Evolutionary conservation across 495 filamentous ascomycete genomes (phyloP).

Genomic region (Penicillium diatomitis): DNA sequence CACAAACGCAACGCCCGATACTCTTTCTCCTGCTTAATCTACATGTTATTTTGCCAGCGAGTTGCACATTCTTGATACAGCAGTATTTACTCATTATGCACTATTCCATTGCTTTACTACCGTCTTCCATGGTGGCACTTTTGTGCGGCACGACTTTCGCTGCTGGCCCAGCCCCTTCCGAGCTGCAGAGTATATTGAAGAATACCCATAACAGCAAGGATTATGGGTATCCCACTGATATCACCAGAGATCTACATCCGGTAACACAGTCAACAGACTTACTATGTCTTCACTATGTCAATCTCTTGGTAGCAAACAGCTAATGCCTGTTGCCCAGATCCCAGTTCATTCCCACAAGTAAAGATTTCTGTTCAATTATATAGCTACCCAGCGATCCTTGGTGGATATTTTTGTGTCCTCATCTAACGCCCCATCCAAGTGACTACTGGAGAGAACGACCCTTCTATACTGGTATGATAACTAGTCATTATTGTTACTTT

Average conservation of each 20-base stretch:
- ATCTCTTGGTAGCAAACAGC: too few relatives aligned
- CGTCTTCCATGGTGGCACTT: constrained; percentile 16
- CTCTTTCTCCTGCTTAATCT: too few relatives aligned
- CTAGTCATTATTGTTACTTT: not conserved
- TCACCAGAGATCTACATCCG: constrained; percentile 36
- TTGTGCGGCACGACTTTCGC: constrained; percentile 19
- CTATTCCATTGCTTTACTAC: constrained; percentile 9
- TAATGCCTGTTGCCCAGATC: constrained; percentile 17
- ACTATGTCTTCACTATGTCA: too few relatives aligned
- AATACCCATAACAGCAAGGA: constrained; percentile 34
- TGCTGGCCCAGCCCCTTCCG: constrained; percentile 17
- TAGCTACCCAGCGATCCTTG: too few relatives aligned
- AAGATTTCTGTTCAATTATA: not conserved
- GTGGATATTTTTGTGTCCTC: too few relatives aligned
- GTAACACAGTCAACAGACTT: constrained; percentile 8
- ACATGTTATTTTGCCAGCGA: too few relatives aligned
- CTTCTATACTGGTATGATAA: constrained; percentile 35
- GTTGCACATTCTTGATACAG: not conserved
- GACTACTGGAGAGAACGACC: constrained; percentile 42
- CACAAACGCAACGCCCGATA: too few relatives aligned
- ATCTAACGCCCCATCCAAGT: constrained; percentile 7
- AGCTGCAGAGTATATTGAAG: constrained; percentile 33
- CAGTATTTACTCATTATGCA: not conserved
- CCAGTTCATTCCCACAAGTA: constrained; percentile 40
- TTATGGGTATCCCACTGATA: constrained; percentile 38